A percentile compares a stretch with the other conserved stretches of the same genome.
Evolutionary conservation across 257 asterid genomes (phyloP).

Genomic region (Solanum stenotomum): DNA sequence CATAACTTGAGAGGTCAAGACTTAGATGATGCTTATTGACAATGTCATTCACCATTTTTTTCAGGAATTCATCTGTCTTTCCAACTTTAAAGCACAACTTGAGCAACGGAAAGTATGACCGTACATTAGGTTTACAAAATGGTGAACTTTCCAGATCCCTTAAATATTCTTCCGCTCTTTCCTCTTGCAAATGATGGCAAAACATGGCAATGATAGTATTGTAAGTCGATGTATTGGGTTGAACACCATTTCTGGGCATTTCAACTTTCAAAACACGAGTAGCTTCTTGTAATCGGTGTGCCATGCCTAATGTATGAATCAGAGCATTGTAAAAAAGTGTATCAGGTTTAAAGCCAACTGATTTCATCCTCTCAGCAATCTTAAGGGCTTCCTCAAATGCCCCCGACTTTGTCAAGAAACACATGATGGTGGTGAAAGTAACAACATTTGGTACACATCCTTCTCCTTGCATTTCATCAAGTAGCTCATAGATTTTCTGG

Average conservation of each 20-base stretch:
- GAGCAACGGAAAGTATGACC: constrained; percentile 58
- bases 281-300: constrained; percentile 44
- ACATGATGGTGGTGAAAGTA: constrained; percentile 69
- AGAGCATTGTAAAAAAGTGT: constrained; percentile 58
- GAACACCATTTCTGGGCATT: constrained; percentile 33
- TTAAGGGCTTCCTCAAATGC: constrained; percentile 48
- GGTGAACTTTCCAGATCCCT: constrained; percentile 47
- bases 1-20: constrained; percentile 59
- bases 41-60: constrained; percentile 38
- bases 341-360: constrained; percentile 54
- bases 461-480: constrained; percentile 68
- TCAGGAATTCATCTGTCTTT: constrained; percentile 21
- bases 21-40: constrained; percentile 56
- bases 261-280: constrained; percentile 36
- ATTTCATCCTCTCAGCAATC: constrained; percentile 49
- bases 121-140: constrained; percentile 66
- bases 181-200: constrained; percentile 49
- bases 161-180: constrained; percentile 37
- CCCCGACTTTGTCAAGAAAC: constrained; percentile 50
- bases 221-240: constrained; percentile 68
- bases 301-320: constrained; percentile 62
- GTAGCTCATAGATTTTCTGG: constrained; percentile 45
- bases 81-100: constrained; percentile 38
- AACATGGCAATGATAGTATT: constrained; percentile 81
- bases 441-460: constrained; percentile 56